Evolutionary conservation across 768 basidiomycete genomes (phyloP).

Genomic region (Grammothele lineata): DNA sequence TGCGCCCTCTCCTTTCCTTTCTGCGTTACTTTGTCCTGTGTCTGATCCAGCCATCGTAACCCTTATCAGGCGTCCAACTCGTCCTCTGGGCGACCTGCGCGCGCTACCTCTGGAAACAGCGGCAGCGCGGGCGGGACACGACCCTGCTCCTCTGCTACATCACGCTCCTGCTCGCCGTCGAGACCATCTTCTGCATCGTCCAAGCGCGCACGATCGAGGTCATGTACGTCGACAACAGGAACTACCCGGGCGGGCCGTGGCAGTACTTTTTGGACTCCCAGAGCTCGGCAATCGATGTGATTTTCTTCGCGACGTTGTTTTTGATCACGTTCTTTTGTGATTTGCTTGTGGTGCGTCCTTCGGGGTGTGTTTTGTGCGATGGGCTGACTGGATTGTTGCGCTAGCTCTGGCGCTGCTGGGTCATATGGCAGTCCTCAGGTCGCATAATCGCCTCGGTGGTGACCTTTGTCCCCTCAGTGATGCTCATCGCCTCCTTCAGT

Average conservation of each 20-base stretch:
- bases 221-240: conserved; percentile 17
- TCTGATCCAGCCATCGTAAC: neutral
- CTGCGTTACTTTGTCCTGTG: no score
- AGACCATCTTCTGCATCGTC: conserved; percentile 34
- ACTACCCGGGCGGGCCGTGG: conserved; percentile 35
- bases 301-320: conserved; percentile 38
- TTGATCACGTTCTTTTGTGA: conserved; percentile 38
- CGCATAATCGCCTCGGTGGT: conserved; percentile 28
- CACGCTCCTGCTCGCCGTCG: conserved; percentile 32
- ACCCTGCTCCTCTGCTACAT: conserved; percentile 35
- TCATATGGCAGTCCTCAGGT: conserved; percentile 40
- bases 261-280: conserved; percentile 37
- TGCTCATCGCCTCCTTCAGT: conserved; percentile 40
- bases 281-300: conserved; percentile 34
- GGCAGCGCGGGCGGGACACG: conserved; percentile 23
- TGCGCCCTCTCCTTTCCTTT: no score
- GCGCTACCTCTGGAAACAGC: conserved; percentile 33
- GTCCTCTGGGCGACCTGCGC: conserved; percentile 34
- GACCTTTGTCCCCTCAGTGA: conserved; percentile 31
- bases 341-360: conserved; percentile 34
- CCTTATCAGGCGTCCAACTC: conserved; percentile 36
- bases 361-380: no score
- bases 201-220: conserved; percentile 32
- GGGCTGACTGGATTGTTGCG: no score
- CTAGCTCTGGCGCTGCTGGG: conserved; percentile 45